Base-by-base conservation (phyloP, 371 early-diverging fungal genomes). In the Apophysomyces sp. region DNA sequence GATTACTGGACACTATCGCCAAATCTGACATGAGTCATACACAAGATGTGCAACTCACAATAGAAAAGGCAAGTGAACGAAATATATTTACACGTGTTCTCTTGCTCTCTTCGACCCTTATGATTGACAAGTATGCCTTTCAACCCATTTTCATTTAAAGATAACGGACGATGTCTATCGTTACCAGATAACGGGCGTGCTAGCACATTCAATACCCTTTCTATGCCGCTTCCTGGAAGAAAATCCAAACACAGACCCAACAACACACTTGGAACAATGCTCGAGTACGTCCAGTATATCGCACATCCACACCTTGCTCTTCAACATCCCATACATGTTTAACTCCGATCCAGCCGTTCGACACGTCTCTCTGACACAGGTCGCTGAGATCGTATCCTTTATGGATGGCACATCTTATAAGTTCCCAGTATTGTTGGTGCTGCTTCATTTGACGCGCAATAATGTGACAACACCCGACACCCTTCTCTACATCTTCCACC, bases 361-460 rank as follows among this genome's bases (percentile, higher is more conserved):
- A 24, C 66, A 69, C 15, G 27, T 52, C 0, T 63, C 65, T 15
- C 49, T 72, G 3, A 49, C 63, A 15, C 67, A 41, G 6, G 60
- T 74, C 32, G 67, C 73, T 13, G 56, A 65, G n/a, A 54, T 71
- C 12, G 74, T 71, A 8, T 55, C 59, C 1, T 32, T 51, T 9
- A 29, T 55, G 31, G 62, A 63, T 15, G 60, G 67, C 11, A n/a
- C 66, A 52, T 66, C 67, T 8, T 73, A 65, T 55, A 74, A 83
- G 63, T 81, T 78, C 15, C 77, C 82, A 2, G 60, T 73, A 0
- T 63, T 86, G 16, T 66, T 84, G 0, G 58, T 81, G 16, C 69
- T 83, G 9, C 76, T 86, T 12, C 80, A 81, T 52, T 18, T 78
- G n/a, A 64, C 84, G 51, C 75, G 79, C 5, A 72, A 77, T 24